Conservation (phyloP, 2,329 filamentous ascomycete species). For the Penicillium olsonii region DNA sequence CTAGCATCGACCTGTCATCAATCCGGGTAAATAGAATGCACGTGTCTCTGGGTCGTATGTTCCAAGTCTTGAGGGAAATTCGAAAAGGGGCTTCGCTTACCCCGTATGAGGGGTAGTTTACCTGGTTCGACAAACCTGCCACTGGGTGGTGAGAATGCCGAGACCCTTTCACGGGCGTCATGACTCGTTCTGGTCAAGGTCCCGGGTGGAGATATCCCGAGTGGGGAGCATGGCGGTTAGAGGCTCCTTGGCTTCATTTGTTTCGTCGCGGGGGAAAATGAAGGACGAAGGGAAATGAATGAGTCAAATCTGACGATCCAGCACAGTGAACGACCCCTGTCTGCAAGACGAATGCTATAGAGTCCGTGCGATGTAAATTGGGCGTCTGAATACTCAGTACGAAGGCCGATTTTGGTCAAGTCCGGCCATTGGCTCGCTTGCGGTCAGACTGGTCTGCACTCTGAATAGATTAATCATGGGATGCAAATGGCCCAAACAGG, state of each 20-base stretch:
- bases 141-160: constrained; percentile 5
- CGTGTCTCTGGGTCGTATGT: neutral
- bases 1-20: neutral
- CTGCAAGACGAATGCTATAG: neutral
- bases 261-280: neutral
- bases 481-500: constrained; percentile 9
- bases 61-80: constrained; percentile 9
- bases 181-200: constrained; percentile 18
- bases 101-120: constrained; percentile 12
- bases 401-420: constrained; percentile 2
- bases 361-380: neutral
- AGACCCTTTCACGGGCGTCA: constrained; percentile 13
- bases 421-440: constrained; percentile 20
- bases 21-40: neutral
- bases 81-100: constrained; percentile 3
- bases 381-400: neutral
- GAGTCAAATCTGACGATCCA: neutral
- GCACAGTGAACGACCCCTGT: neutral
- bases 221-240: constrained; percentile 2
- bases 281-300: neutral
- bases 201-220: constrained; percentile 18
- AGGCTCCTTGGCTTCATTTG: neutral
- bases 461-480: neutral
- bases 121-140: constrained; percentile 2
- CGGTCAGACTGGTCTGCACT: neutral